phyloP scores from a whole-genome alignment of 208 protist genomes.

The Phytomonas sp. region DNA sequence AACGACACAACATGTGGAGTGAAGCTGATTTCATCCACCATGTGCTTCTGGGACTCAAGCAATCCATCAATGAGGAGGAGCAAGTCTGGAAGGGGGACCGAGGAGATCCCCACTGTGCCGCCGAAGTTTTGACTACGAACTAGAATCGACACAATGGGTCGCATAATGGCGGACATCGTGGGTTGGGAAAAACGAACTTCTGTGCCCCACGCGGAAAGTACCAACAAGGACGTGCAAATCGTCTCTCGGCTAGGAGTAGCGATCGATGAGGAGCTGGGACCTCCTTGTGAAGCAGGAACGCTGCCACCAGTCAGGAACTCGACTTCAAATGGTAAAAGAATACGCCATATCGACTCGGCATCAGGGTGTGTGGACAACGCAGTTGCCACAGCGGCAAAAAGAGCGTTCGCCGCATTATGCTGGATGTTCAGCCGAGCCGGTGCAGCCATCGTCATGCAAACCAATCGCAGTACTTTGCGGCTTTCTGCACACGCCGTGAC shows the following conservation, averaged over 20 bases:
- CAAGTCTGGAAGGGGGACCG: constrained; percentile 41
- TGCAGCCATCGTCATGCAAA: constrained; percentile 50
- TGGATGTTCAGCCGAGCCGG: constrained; percentile 39
- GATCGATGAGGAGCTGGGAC: constrained; percentile 14
- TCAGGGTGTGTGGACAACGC: constrained; percentile 35
- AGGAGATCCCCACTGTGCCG: neutral
- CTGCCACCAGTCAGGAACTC: constrained; percentile 26
- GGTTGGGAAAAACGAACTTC: constrained; percentile 54
- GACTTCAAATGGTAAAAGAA: constrained; percentile 62
- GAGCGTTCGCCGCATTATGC: constrained; percentile 66
- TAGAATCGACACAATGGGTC: constrained; percentile 43
- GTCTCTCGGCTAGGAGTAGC: constrained; percentile 23
- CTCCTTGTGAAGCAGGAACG: neutral
- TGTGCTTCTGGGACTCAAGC: constrained; percentile 45
- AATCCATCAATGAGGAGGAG: constrained; percentile 56
- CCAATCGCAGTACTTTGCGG: constrained; percentile 54
- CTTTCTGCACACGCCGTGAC: constrained; percentile 65
- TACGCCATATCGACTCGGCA: constrained; percentile 65
- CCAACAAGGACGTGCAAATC: constrained; percentile 57
- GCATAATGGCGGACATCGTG: constrained; percentile 48
- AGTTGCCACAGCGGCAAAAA: constrained; percentile 67
- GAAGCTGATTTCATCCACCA: constrained; percentile 44
- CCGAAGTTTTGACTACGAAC: neutral
- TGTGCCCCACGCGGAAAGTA: constrained; percentile 56
- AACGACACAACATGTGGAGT: constrained; percentile 35